phyloP scores from a whole-genome alignment of 148 eudicot species.

The Nyssa sinensis region DNA sequence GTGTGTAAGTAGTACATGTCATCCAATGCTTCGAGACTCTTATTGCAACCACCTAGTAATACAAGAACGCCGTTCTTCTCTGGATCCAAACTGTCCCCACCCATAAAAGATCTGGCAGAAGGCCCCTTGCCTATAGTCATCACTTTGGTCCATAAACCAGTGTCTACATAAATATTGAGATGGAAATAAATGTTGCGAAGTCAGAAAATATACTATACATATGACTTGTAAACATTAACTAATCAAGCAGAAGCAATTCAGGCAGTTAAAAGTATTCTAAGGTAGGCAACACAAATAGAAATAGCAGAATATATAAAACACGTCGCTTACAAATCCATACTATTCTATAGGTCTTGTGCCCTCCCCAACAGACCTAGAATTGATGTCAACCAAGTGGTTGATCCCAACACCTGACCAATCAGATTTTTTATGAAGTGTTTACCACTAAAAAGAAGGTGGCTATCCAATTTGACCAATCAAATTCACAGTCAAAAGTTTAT shows the following conservation, averaged over 20 bases:
- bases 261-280: too few relatives aligned
- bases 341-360: neutral
- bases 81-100: conserved; percentile 88
- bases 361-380: neutral
- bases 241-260: neutral
- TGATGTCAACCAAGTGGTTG: neutral
- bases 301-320: neutral
- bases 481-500: too few relatives aligned
- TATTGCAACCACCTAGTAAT: conserved; percentile 89
- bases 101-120: conserved; percentile 93
- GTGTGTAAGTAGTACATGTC: conserved; percentile 87
- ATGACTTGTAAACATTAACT: neutral
- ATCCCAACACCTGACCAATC: neutral
- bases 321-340: neutral
- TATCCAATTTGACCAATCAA: neutral
- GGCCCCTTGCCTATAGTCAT: conserved; percentile 70
- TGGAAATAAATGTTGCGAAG: neutral
- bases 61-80: conserved; percentile 62
- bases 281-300: too few relatives aligned
- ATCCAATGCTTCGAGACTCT: conserved; percentile 76
- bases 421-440: neutral
- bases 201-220: neutral
- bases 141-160: conserved; percentile 70
- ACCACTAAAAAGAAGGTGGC: neutral
- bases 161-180: conserved; percentile 37